Base-by-base conservation (phyloP, 73 alveolate species). In the Paramecium pentaurelia region DNA sequence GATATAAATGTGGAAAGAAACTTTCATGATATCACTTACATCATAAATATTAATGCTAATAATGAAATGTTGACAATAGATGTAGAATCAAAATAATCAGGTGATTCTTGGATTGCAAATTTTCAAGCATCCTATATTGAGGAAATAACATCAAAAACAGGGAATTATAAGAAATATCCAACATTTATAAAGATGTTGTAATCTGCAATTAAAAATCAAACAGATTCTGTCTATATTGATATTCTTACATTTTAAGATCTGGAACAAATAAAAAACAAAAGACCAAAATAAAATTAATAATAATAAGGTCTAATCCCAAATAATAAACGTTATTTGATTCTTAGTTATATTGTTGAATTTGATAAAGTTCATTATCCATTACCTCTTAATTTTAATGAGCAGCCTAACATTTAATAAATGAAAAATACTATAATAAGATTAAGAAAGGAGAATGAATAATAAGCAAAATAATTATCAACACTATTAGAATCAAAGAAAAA, bases 311-410 rank as follows among this genome's bases (percentile, higher is more conserved):
- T 93, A 9, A 16, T 87, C 38, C 71, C 51, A 71, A 28, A 32
- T 32, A 86, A 71, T 87, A 95, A 94, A 91, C 18, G 96, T 18
- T 95, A 95, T 71, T 58, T 95, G 60, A 95, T 95, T 37, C 58
- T 95, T 22, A 95, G 97, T 34, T 92, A 95, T 40, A 47, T 71
- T 2, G 92, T 77, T 27, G 97, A 95, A 27, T 86, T 93, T 42
- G 98, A 95, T 60, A 92, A 93, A 77, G 98, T 95, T 44, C 96
- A 94, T 71, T 95, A 95, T 77, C 98, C 98, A 38, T 86, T 95
- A 10, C 96, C 98, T 5, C 89, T 95, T 3, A 71, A 77, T 27
- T 94, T 27, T 71, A 92, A 83, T 20, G 97, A 77, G 8, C 93
- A 94, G 51, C 97, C 98, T 1, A 95, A 95, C 27, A 51, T 89